Evolutionary conservation across 108 stramenopile genomes (phyloP).

Genomic region (Stephanodiscus minutulus): DNA sequence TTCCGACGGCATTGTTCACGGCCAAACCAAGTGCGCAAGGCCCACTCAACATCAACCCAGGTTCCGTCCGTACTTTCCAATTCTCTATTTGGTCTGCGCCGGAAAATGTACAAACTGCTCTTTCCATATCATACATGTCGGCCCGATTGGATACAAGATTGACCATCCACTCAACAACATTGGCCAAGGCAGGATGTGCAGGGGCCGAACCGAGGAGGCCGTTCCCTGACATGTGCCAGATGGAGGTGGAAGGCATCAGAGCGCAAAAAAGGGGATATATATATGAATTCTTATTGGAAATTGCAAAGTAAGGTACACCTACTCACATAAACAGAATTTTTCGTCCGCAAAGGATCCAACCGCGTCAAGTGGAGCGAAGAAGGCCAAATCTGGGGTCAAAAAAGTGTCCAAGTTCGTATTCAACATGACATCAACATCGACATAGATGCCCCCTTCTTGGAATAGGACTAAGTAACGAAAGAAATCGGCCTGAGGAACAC

Average conservation of each 20-base stretch:
- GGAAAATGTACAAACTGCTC: constrained; percentile 31
- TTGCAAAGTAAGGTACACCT: too few species aligned
- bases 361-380: constrained; percentile 61
- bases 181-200: constrained; percentile 56
- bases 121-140: constrained; percentile 62
- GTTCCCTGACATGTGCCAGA: too few species aligned
- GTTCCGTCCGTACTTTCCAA: constrained; percentile 55
- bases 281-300: too few species aligned
- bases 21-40: constrained; percentile 65
- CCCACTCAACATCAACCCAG: constrained; percentile 51
- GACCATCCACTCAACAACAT: constrained; percentile 60
- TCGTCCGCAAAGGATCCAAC: constrained; percentile 50
- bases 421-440: constrained; percentile 64
- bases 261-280: too few species aligned
- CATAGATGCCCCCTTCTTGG: constrained; percentile 66
- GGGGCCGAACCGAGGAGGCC: constrained; percentile 64
- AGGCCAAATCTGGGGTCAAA: constrained; percentile 52
- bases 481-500: constrained; percentile 54
- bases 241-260: too few species aligned
- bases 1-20: constrained; percentile 52
- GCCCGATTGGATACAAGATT: constrained; percentile 50
- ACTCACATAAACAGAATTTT: constrained; percentile 61
- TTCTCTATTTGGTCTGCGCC: constrained; percentile 40
- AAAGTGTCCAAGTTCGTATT: constrained; percentile 59
- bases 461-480: constrained; percentile 64